These are phyloP conservation scores for Tetrahymena elliotti DNA, from an alignment of 73 alveolate genomes.

Conservation along the genomic window DNA sequence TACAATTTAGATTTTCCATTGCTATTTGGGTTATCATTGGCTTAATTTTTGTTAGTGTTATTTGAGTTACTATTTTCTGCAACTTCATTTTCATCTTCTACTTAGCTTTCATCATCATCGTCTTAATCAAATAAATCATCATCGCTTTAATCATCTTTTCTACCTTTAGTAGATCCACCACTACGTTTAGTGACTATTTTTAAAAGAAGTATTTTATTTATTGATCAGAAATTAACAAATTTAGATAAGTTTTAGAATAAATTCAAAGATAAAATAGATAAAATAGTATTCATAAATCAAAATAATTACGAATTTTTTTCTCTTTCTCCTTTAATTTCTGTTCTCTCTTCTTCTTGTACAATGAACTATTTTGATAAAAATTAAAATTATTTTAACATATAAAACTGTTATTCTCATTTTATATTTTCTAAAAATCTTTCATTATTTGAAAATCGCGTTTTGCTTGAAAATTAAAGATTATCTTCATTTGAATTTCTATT, in stretches of 20 bases:
- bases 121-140: not conserved
- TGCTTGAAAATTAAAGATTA: too few relatives aligned
- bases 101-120: not conserved
- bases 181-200: not conserved
- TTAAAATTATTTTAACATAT: too few relatives aligned
- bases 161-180: not conserved
- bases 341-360: not conserved
- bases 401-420: too few relatives aligned
- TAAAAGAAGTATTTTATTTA: not conserved
- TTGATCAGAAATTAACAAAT: not conserved
- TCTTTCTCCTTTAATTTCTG: not conserved
- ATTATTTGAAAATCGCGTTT: too few relatives aligned
- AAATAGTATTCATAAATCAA: not conserved
- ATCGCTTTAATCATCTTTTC: not conserved
- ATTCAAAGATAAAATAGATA: not conserved
- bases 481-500: not conserved
- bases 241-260: not conserved
- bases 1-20: not conserved
- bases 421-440: too few relatives aligned
- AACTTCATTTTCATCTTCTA: not conserved
- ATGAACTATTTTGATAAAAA: not conserved
- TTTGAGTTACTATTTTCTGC: not conserved
- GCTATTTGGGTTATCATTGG: not conserved
- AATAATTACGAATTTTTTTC: not conserved
- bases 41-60: not conserved